These are phyloP conservation scores for Gnomoniopsis smithogilvyi DNA, from an alignment of 2,329 filamentous ascomycete species.

Conservation along the genomic window DNA sequence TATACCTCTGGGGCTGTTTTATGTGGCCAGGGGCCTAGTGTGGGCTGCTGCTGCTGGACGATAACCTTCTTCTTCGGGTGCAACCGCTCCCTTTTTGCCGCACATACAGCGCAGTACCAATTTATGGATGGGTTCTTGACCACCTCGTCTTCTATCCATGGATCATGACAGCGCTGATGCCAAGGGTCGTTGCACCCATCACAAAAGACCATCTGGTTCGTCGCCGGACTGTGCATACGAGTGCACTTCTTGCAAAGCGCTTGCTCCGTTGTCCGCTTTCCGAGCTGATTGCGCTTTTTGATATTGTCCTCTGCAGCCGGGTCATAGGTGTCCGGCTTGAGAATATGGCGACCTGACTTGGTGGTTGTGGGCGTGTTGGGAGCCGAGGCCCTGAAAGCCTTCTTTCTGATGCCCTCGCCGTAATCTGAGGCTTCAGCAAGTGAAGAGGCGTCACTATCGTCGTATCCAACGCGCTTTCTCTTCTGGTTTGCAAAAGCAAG, in stretches of 20 bases:
- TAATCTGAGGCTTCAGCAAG: slow-evolving; percentile 21
- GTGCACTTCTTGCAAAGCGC: slow-evolving; percentile 70
- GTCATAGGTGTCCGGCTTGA: slow-evolving; percentile 62
- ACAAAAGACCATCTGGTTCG: slow-evolving; percentile 82
- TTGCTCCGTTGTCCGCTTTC: slow-evolving; percentile 58
- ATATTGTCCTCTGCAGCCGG: slow-evolving; percentile 47
- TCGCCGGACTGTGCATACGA: slow-evolving; percentile 66
- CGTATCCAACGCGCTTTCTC: slow-evolving; percentile 19
- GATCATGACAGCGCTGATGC: slow-evolving; percentile 80
- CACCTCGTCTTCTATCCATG: slow-evolving; percentile 67
- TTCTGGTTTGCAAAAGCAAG: slow-evolving; percentile 12
- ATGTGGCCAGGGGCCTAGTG: slow-evolving; percentile 29
- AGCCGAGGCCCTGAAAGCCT: slow-evolving; percentile 5
- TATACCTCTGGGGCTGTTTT: slow-evolving; percentile 38
- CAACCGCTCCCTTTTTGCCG: slow-evolving; percentile 35
- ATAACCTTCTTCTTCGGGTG: slow-evolving; percentile 20
- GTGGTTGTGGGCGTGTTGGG: slow-evolving; percentile 61
- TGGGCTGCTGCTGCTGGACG: slow-evolving; percentile 20
- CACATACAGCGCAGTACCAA: slow-evolving; percentile 70
- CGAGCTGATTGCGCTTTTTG: slow-evolving; percentile 40
- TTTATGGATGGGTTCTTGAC: slow-evolving; percentile 63
- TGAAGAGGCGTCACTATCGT: slow-evolving; percentile 17
- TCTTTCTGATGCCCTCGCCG: slow-evolving; percentile 31
- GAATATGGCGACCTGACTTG: slow-evolving; percentile 71
- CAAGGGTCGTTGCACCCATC: slow-evolving; percentile 77